Conservation (phyloP, 2,329 filamentous ascomycete genomes). For the Akanthomyces muscarius region DNA sequence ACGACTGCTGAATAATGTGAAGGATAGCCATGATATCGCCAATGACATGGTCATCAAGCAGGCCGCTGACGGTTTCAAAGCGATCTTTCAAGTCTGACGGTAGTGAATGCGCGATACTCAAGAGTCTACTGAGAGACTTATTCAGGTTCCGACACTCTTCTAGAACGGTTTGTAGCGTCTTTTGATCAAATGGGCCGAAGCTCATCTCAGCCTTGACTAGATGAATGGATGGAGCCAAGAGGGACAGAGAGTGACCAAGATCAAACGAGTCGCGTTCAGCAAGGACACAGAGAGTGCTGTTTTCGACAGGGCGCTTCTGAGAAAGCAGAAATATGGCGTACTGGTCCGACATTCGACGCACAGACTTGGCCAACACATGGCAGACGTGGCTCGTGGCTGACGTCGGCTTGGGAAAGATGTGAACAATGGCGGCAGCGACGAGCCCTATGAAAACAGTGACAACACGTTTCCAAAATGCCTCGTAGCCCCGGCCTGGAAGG, state of each 20-base stretch:
- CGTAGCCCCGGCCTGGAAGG: constrained; percentile 43
- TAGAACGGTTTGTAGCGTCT: constrained; percentile 28
- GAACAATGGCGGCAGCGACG: constrained; percentile 39
- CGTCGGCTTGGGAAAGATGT: constrained; percentile 43
- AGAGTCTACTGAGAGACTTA: constrained; percentile 29
- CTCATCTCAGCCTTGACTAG: constrained; percentile 29
- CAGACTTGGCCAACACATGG: constrained; percentile 39
- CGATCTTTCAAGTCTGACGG: constrained; percentile 37
- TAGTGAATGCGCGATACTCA: constrained; percentile 32
- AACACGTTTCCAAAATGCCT: constrained; percentile 45
- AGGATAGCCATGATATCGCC: constrained; percentile 49
- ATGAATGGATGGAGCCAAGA: constrained; percentile 24
- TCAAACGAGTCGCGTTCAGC: constrained; percentile 30
- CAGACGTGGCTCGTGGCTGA: constrained; percentile 42
- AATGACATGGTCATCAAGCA: constrained; percentile 41
- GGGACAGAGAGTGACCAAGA: constrained; percentile 27
- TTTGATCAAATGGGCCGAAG: constrained; percentile 30
- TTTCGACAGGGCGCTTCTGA: constrained; percentile 29
- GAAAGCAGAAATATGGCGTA: constrained; percentile 42
- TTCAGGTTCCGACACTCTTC: constrained; percentile 31
- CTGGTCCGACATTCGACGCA: constrained; percentile 43
- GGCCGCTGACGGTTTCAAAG: constrained; percentile 34
- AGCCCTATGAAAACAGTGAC: constrained; percentile 43
- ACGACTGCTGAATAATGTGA: constrained; percentile 40
- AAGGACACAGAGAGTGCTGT: constrained; percentile 28